phyloP scores from a whole-genome alignment of 345 rosid genomes.

The Brassica incana region DNA sequence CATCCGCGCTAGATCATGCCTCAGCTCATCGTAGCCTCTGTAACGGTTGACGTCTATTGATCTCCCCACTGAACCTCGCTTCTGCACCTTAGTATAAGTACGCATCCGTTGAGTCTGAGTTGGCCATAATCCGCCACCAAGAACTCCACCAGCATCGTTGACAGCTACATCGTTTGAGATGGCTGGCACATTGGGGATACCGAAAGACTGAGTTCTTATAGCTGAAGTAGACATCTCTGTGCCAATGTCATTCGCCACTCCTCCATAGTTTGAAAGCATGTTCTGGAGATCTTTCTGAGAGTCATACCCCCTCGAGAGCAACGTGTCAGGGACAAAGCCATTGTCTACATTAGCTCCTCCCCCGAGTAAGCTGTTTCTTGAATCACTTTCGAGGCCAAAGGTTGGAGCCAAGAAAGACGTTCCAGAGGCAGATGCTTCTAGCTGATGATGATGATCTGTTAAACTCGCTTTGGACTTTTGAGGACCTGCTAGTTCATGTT shows the following conservation, averaged over 20 bases:
- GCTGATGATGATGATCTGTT: slow-evolving; percentile 62
- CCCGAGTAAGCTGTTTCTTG: slow-evolving; percentile 59
- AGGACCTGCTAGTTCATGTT: slow-evolving; percentile 54
- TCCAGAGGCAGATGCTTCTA: slow-evolving; percentile 89
- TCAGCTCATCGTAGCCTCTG: slow-evolving; percentile 74
- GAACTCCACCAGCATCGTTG: slow-evolving; percentile 62
- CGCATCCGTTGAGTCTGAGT: slow-evolving; percentile 86
- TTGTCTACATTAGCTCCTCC: slow-evolving; percentile 56
- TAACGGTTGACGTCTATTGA: slow-evolving; percentile 89
- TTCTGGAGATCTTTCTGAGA: slow-evolving; percentile 94
- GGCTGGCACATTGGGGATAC: slow-evolving; percentile 70
- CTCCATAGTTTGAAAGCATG: slow-evolving; percentile 79
- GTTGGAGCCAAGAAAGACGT: slow-evolving; percentile 76
- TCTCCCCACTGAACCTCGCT: slow-evolving; percentile 95
- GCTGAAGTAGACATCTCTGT: slow-evolving; percentile 90
- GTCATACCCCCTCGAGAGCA: slow-evolving; percentile 82
- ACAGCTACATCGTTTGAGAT: slow-evolving; percentile 75
- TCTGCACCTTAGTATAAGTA: slow-evolving; percentile 96
- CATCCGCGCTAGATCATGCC: slow-evolving; percentile 89
- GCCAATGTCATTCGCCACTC: slow-evolving; percentile 71
- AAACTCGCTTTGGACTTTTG: slow-evolving; percentile 63
- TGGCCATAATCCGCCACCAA: slow-evolving; percentile 82
- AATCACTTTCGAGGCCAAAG: slow-evolving; percentile 74
- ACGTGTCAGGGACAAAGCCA: slow-evolving; percentile 67
- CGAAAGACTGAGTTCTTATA: slow-evolving; percentile 84